Conservation (phyloP, 139 green algal species). For the Dunaliella primolecta region DNA sequence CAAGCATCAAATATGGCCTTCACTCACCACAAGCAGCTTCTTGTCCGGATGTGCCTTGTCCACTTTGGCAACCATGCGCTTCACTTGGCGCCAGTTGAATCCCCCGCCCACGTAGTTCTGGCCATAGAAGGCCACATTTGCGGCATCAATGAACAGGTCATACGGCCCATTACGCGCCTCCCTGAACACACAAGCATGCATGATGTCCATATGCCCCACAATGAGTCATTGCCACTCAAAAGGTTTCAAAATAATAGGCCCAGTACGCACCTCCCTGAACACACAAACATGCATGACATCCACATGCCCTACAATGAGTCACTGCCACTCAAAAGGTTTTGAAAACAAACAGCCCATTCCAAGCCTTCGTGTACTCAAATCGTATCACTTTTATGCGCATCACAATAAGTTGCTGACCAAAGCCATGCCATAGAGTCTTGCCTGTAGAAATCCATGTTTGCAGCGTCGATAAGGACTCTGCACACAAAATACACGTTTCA, state of each 20-base stretch:
- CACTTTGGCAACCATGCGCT: conserved; percentile 26
- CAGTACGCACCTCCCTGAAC: conserved; percentile 54
- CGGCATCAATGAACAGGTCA: conserved; percentile 73
- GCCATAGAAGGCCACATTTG: conserved; percentile 84
- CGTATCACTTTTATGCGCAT: neutral
- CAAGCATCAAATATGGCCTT: too few relatives aligned
- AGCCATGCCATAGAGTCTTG: neutral
- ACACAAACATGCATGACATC: too few relatives aligned
- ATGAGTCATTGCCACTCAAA: too few relatives aligned
- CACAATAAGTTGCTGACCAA: neutral
- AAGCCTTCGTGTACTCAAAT: conserved; percentile 41
- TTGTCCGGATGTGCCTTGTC: conserved; percentile 23
- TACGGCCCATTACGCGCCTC: conserved; percentile 70
- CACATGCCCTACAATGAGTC: too few relatives aligned
- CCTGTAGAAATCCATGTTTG: too few relatives aligned
- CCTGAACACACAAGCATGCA: too few relatives aligned
- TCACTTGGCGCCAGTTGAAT: conserved; percentile 77
- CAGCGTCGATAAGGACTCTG: too few relatives aligned
- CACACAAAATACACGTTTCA: too few relatives aligned
- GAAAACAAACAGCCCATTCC: conserved; percentile 73
- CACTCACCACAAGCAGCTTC: conserved; percentile 61
- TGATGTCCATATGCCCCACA: too few relatives aligned
- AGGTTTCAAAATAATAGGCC: too few relatives aligned
- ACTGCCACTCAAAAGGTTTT: too few relatives aligned
- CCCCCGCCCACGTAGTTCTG: conserved; percentile 70